Conservation (phyloP, 2,329 filamentous ascomycete species). For the Xylariaceae sp. region DNA sequence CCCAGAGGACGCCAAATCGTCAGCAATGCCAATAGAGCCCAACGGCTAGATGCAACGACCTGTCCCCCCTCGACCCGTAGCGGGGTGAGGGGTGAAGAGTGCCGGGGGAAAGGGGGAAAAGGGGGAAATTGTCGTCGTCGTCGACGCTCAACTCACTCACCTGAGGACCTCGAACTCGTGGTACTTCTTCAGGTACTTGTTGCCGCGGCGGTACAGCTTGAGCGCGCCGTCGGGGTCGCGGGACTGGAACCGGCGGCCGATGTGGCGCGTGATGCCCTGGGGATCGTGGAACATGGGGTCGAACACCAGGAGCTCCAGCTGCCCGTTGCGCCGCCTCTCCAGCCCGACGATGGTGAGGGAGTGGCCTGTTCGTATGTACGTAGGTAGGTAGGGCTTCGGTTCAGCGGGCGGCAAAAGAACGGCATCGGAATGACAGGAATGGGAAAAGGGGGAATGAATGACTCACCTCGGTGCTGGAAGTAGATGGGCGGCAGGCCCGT, state of each 20-base stretch:
- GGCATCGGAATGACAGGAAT: not conserved
- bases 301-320: conserved; percentile 70
- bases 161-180: conserved; percentile 72
- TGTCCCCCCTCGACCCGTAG: too few relatives aligned
- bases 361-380: conserved; percentile 52
- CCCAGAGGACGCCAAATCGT: too few relatives aligned
- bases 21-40: too few relatives aligned
- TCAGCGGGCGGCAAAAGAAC: not conserved
- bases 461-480: conserved; percentile 69
- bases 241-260: conserved; percentile 38
- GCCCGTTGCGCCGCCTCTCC: conserved; percentile 59
- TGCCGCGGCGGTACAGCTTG: conserved; percentile 65
- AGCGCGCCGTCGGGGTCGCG: conserved; percentile 48
- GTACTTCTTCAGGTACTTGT: conserved; percentile 60
- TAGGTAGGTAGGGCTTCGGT: too few relatives aligned
- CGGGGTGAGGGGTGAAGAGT: too few relatives aligned
- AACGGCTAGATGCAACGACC: too few relatives aligned
- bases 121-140: too few relatives aligned
- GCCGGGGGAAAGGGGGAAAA: too few relatives aligned
- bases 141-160: too few relatives aligned
- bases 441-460: not conserved
- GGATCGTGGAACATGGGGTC: conserved; percentile 77
- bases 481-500: conserved; percentile 80
- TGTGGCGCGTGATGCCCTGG: conserved; percentile 51
- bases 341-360: conserved; percentile 86